Percentiles rank a stretch among this genome's conserved stretches.
Conservation (phyloP, 2,329 filamentous ascomycete genomes). For the Calycina marina region DNA sequence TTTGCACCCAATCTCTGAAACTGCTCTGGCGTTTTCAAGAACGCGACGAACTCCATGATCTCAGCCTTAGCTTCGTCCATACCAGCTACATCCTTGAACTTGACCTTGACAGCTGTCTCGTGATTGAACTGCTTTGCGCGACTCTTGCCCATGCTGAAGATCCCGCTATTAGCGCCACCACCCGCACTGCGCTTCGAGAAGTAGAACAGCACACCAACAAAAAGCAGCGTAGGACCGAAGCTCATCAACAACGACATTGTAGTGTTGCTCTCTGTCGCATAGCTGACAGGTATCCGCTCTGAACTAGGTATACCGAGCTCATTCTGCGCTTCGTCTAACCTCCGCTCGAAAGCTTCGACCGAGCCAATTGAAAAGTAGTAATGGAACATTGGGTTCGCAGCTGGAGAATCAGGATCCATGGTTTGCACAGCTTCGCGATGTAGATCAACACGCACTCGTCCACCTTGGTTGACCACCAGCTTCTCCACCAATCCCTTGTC, state of each 20-base stretch:
- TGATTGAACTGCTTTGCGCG: constrained; percentile 96
- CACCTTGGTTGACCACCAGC: constrained; percentile 64
- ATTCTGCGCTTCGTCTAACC: constrained; percentile 74
- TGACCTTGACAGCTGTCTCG: constrained; percentile 90
- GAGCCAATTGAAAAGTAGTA: constrained; percentile 97
- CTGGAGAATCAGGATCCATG: constrained; percentile 64
- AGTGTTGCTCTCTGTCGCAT: constrained; percentile 60
- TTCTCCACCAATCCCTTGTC: constrained; percentile 95
- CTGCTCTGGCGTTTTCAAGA: constrained; percentile 82
- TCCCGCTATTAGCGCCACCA: constrained; percentile 54
- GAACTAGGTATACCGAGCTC: constrained; percentile 72
- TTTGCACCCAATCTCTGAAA: constrained; percentile 94
- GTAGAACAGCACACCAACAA: constrained; percentile 73
- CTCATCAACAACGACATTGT: constrained; percentile 56
- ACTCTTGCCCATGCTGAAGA: constrained; percentile 94
- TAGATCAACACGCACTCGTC: constrained; percentile 65
- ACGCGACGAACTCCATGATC: constrained; percentile 99
- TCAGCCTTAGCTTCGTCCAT: constrained; percentile 97
- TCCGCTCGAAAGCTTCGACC: constrained; percentile 80
- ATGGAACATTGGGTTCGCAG: constrained; percentile 52
- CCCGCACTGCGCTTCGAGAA: constrained; percentile 61
- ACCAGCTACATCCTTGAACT: constrained; percentile 90
- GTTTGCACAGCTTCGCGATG: constrained; percentile 58
- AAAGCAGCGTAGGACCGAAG: constrained; percentile 75
- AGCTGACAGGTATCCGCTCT: constrained; percentile 90